Evolutionary conservation across 2,329 filamentous ascomycete species (phyloP), one percentile per base, ranked within the genome.

Genomic region (Fusarium sp.): DNA sequence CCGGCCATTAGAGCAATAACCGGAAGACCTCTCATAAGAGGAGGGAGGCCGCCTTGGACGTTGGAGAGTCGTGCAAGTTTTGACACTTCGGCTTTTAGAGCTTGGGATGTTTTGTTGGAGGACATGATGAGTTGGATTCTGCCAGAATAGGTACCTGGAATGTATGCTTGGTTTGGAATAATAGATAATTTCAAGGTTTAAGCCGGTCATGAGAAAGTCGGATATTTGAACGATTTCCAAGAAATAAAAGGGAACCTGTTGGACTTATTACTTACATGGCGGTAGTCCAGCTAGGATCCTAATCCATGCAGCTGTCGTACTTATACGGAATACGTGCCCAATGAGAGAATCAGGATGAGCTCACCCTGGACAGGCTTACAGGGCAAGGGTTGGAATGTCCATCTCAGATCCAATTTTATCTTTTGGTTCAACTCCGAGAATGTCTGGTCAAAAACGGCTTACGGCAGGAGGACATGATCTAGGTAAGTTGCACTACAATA

Each of bases 61-160:
- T 72, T 74, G 45, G 60, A 69, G 9, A 74, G 29, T 25, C 60
- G 72, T 45, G 72, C 67, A 1, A 63, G n/a, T 15, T 60, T 74
- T 9, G 56, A 67, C 20, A 71, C 41, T 54, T 74, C 66, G 40
- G 47, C 49, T 62, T 52, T 51, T n/a, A 67, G 60, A 53, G 34
- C 46, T 22, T 45, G 49, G 6, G 65, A 58, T 45, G 49, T 20
- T 25, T 57, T 60, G 22, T 30, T 59, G 15, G 64, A 46, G 6
- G 54, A 32, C 66, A 69, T 69, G 2, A 4, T 22, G 29, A 25
- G 6, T 5, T 8, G 27, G 3, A 3, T 4, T n/a, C 6, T 5
- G 3, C 5, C 18, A 10, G 38, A 9, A 3, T 16, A 16, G 1
- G 4, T 22, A 9, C 3, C 11, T 15, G 20, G 25, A 22, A n/a